Conservation (phyloP, 75 land plant genomes). For the Isoetes taiwanensis region DNA sequence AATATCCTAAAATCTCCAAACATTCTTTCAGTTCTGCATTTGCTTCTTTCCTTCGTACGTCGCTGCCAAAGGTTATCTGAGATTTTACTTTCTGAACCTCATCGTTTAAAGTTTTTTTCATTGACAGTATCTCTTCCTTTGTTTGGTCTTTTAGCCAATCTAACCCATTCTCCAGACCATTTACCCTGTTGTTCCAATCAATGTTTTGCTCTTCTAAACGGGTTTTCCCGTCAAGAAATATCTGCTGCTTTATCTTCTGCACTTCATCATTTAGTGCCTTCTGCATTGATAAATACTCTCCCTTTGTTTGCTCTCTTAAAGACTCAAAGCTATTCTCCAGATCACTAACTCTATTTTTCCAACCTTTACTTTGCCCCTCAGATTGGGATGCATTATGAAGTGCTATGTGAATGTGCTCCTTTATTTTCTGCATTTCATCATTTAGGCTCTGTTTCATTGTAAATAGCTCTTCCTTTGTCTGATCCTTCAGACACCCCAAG, state of each 20-base stretch:
- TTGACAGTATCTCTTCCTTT: conserved; percentile 11
- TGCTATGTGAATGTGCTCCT: too few relatives aligned
- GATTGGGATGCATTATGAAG: too few relatives aligned
- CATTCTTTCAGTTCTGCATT: conserved; percentile 1
- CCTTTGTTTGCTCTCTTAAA: too few relatives aligned
- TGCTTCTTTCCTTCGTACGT: background rate
- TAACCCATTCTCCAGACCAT: conserved; percentile 18
- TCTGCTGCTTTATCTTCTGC: too few relatives aligned
- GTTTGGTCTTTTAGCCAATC: conserved; percentile 14
- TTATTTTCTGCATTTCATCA: conserved; percentile 13
- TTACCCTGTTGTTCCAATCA: conserved; percentile 14
- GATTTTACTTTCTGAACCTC: conserved; percentile 10
- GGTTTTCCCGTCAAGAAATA: too few relatives aligned
- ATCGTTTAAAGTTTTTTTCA: conserved; percentile 13
- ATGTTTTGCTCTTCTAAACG: conserved; percentile 22
- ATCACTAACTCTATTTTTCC: too few relatives aligned
- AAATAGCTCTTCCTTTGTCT: conserved; percentile 11
- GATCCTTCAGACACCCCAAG: conserved; percentile 17
- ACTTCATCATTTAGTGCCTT: too few relatives aligned
- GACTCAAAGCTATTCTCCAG: too few relatives aligned
- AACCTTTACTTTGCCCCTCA: too few relatives aligned
- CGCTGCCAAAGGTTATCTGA: background rate
- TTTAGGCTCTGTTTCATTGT: conserved; percentile 14
- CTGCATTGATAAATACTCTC: too few relatives aligned
- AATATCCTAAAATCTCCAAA: background rate